Evolutionary conservation across 2,329 filamentous ascomycete species (phyloP).

Genomic region (Colletotrichum camelliae): DNA sequence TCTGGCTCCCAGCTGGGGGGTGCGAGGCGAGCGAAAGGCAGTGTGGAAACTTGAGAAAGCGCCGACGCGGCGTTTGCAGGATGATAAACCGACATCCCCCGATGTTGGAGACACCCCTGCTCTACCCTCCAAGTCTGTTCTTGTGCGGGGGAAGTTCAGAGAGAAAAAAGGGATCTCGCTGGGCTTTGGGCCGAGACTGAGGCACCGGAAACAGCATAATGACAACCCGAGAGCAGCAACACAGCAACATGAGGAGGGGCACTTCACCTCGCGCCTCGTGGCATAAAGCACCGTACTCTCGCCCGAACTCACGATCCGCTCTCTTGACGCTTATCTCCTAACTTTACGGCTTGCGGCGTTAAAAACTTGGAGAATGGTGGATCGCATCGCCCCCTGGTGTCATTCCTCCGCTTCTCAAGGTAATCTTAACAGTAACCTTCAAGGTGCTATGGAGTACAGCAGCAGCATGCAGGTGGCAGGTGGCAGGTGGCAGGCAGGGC

Average conservation of each 20-base stretch:
- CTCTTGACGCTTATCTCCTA: background rate
- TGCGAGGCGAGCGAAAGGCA: background rate
- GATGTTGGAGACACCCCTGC: background rate
- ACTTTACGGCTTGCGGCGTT: background rate
- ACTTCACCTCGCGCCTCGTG: background rate
- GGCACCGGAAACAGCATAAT: background rate
- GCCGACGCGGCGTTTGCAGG: conserved; percentile 6
- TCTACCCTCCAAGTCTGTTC: background rate
- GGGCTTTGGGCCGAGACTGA: conserved; percentile 1
- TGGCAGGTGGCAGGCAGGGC: background rate
- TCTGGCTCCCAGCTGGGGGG: background rate
- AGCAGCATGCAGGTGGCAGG: background rate
- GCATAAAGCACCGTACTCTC: conserved; percentile 2
- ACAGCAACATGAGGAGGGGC: background rate
- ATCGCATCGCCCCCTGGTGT: background rate
- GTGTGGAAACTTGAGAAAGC: background rate
- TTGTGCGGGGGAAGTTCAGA: conserved; percentile 5
- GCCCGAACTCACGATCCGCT: background rate
- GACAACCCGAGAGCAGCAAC: conserved; percentile 1
- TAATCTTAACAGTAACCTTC: background rate
- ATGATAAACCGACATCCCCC: conserved; percentile 15
- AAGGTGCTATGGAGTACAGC: background rate
- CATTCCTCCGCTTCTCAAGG: background rate
- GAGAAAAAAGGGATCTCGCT: background rate
- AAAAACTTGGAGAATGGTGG: background rate